Evolutionary conservation across 345 rosid genomes (phyloP), one percentile per base, ranked within the genome.

Genomic region (Abelmoschus esculentus): DNA sequence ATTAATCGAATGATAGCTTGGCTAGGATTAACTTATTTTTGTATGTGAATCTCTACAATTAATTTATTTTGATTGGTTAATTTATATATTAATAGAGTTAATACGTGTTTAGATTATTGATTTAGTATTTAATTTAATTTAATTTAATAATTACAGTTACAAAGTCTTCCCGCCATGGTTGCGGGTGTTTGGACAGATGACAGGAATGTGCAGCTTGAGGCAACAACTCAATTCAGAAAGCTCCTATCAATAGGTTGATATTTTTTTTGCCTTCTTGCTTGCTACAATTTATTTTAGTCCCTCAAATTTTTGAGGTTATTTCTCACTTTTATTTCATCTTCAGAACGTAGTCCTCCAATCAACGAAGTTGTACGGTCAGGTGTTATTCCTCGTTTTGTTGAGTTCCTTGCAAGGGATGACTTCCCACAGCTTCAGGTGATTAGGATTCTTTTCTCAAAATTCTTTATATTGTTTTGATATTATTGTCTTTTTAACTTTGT

Each of bases 261-360:
- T 22, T 22, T 22, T 22, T 22, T 40, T 49, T 3, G 47, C 18
- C 11, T 36, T 47, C n/a, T 63, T 36, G 6, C 56, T 22, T 69
- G 17, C 3, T 52, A 15, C 26, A 22, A 22, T 77, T 72, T 46
- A 62, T 54, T 69, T 7, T 65, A 13, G 12, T 8, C 44, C 55
- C 19, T 9, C 42, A 38, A 38, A 7, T 7, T 36, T 36, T 38
- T 7, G 42, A 40, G 9, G 32, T 75, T 22, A 4, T 50, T 3
- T 46, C 42, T 49, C 53, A 26, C 47, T 5, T 18, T 22, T 26
- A 36, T 5, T 72, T 4, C 61, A 66, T 26, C 15, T 81, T 66
- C 77, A 89, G 96, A 89, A 31, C 86, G 89, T 32, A 83, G 86
- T 70, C 96, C 96, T 64, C 96, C 96, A 1, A 89, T 89, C 70